A percentile compares a stretch with the other conserved stretches of the same genome.
Conservation (phyloP, 1,139 yeast genomes). For the Hanseniaspora uvarum region DNA sequence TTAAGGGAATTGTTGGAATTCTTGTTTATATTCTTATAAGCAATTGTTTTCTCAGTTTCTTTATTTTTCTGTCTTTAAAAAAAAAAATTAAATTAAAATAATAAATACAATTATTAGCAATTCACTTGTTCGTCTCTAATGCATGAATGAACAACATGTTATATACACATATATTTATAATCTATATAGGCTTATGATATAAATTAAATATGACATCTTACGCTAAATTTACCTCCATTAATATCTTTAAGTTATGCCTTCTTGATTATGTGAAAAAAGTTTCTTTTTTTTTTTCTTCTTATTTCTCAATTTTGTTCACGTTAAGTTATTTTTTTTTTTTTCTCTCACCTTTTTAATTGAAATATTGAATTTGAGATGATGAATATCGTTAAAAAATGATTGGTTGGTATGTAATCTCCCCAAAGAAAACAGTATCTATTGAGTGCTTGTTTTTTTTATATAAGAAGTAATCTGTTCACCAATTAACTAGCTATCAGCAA, state of each 20-base stretch:
- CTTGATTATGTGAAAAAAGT: not conserved
- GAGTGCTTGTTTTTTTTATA: too few species aligned
- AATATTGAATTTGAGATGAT: not conserved
- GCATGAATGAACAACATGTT: slow-evolving; percentile 6
- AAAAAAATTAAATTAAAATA: not conserved
- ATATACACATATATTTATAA: slow-evolving; percentile 11
- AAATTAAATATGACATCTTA: slow-evolving; percentile 3
- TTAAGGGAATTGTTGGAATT: not conserved
- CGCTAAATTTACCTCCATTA: not conserved
- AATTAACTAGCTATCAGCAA: not conserved
- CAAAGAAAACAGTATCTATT: not conserved
- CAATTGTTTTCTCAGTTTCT: not conserved
- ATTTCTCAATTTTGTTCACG: not conserved
- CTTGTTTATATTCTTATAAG: not conserved
- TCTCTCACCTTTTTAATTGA: not conserved
- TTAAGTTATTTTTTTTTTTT: not conserved
- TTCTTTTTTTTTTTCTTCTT: not conserved
- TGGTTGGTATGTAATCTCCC: too few species aligned
- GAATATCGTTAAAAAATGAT: too few species aligned
- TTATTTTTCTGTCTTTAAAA: not conserved
- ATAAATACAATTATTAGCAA: slow-evolving; percentile 6
- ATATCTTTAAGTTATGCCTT: not conserved
- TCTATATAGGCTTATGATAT: slow-evolving; percentile 14
- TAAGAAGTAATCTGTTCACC: too few species aligned
- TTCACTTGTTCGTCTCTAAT: slow-evolving; percentile 10